These are phyloP conservation scores for Fusarium odoratissimum DNA, from an alignment of 2,329 filamentous ascomycete genomes.

Conservation along the genomic window DNA sequence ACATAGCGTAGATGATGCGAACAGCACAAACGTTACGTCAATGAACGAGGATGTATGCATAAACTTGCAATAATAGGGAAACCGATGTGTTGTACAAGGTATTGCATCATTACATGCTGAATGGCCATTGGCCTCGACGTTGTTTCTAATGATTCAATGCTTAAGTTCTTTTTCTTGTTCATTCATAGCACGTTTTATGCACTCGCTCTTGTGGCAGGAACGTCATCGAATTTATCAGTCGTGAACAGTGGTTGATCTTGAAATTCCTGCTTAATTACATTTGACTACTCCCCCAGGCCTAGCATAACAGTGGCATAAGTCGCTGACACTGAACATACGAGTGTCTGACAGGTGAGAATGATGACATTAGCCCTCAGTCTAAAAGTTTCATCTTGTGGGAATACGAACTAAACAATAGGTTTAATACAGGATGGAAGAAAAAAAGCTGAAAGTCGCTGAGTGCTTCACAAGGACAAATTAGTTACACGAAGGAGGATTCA, in stretches of 20 bases:
- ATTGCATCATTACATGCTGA: not conserved
- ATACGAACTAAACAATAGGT: not conserved
- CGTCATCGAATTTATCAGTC: not conserved
- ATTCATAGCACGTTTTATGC: not conserved
- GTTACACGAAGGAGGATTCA: not conserved
- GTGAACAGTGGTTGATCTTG: not conserved
- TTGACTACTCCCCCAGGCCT: not conserved
- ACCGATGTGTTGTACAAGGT: not conserved
- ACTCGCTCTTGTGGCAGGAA: not conserved
- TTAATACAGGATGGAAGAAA: not conserved
- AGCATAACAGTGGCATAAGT: not conserved
- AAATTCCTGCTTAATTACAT: not conserved
- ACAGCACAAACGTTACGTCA: not conserved
- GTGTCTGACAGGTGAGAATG: not conserved
- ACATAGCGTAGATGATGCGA: not conserved
- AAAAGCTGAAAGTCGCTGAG: not conserved
- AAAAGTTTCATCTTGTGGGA: not conserved
- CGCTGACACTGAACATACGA: not conserved
- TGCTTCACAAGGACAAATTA: not conserved
- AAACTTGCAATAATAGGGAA: not conserved
- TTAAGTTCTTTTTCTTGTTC: not conserved
- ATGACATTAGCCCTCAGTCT: not conserved
- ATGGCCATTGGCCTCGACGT: not conserved
- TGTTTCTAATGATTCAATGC: not conserved
- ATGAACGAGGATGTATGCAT: slow-evolving; percentile 7